Base-by-base conservation (phyloP, 192 early-diverging fungal genomes). In the Coemansia sp. region DNA sequence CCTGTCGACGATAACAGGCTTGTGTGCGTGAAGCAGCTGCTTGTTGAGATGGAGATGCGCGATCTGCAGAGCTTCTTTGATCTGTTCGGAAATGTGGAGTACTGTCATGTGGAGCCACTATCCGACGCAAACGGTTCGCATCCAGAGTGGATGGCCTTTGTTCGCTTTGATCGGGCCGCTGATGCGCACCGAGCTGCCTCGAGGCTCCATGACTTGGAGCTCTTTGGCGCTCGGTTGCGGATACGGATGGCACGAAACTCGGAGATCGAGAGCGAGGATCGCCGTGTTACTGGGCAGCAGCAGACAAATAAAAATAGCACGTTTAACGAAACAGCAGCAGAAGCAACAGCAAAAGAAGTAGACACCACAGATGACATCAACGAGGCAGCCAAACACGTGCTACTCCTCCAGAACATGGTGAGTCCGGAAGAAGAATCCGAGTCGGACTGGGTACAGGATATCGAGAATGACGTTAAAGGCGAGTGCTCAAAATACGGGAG, bases 21-120 rank as follows among this genome's bases (percentile, higher is more conserved):
- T 33, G 73, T 90, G 22, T 89, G 85, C 77, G 86, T 88, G 50
- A 83, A 85, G 2, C 84, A 84, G 42, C 81, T 92, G 46, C 79
- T 83, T 63, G 87, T 87, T 65, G 82, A 84, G 57, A 81, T 92
- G 35, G 87, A 85, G 22, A 83, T 88, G 23, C 81, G 84, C 25
- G 96, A 98, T 76, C 71, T 98, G 59, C 79, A 84, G 60, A 79
- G 82, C 34, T 84, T 93, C 15, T 94, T 97, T 68, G 91, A 93
- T 69, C 80, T 89, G 45, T 92, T 93, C 84, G 96, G 95, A 4
- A 78, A 81, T 1, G 81, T 98, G 17, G 94, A 96, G 45, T 88
- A 86, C 67, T 89, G 95, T 65, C 88, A 88, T 59, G 72, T 98
- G 17, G 89, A 90, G 75, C 89, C 84, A 64, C 90, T 90, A 63